Percentiles rank a stretch among this genome's conserved stretches.
These are phyloP conservation scores for Aspergillus sp. DNA, from an alignment of 2,329 filamentous ascomycete genomes.

Conservation along the genomic window DNA sequence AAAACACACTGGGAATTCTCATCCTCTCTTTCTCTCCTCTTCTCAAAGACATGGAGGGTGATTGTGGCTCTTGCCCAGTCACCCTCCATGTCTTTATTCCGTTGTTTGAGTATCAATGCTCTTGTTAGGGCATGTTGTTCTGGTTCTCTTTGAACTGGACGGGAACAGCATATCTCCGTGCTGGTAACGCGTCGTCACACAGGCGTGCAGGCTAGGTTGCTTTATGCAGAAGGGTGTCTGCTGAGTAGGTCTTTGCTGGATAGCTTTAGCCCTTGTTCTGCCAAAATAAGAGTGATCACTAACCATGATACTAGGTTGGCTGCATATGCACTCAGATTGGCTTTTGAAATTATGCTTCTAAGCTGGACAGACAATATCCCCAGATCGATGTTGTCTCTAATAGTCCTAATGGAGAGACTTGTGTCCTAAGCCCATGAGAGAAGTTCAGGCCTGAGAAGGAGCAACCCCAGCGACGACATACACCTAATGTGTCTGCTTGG, in stretches of 20 bases:
- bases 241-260: background rate
- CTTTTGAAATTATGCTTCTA: no score
- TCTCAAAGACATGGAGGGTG: background rate
- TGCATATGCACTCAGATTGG: background rate
- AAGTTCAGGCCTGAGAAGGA: background rate
- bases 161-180: background rate
- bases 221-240: background rate
- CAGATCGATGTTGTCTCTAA: background rate
- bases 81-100: background rate
- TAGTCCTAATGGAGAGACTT: background rate
- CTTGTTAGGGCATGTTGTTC: background rate
- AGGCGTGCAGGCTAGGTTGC: background rate
- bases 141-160: background rate
- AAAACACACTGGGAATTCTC: background rate
- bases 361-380: background rate
- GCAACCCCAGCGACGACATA: background rate
- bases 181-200: background rate
- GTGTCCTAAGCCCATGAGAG: background rate
- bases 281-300: background rate
- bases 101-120: background rate
- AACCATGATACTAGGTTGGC: background rate
- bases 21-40: background rate
- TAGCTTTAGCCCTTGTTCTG: background rate
- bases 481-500: background rate
- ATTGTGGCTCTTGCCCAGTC: background rate